These are phyloP conservation scores for Chaetomium tenue DNA, from an alignment of 495 filamentous ascomycete species.

Conservation along the genomic window DNA sequence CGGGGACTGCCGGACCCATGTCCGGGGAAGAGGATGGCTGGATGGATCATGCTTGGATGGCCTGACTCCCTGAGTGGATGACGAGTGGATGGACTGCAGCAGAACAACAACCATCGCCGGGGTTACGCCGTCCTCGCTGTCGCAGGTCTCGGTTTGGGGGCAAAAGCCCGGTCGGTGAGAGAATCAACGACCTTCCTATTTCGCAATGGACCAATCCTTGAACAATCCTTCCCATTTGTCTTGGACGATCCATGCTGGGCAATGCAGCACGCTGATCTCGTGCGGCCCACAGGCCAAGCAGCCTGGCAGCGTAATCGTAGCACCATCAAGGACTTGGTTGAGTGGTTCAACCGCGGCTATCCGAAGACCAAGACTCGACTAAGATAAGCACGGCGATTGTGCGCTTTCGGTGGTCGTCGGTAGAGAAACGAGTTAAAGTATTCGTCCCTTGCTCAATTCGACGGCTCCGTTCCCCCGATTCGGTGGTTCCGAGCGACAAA, in stretches of 20 bases:
- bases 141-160: not conserved
- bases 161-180: not conserved
- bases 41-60: not conserved
- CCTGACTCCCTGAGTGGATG: not conserved
- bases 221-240: too few species aligned
- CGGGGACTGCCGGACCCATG: conserved; percentile 7
- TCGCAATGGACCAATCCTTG: too few species aligned
- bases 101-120: not conserved
- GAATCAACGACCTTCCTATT: not conserved
- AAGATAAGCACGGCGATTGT: not conserved
- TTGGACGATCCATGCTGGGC: too few species aligned
- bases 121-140: conserved; percentile 9
- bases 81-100: not conserved
- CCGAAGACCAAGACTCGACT: not conserved
- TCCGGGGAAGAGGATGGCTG: conserved; percentile 18
- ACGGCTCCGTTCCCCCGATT: not conserved
- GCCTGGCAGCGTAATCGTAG: not conserved
- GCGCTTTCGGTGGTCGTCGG: not conserved
- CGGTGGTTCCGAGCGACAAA: not conserved
- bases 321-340: not conserved
- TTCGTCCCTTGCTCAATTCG: not conserved
- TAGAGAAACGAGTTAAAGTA: conserved; percentile 2
- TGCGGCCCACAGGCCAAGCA: not conserved
- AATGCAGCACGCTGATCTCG: conserved; percentile 1
- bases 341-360: conserved; percentile 6